Percentiles rank a stretch among this genome's conserved stretches.
These are phyloP conservation scores for Wickerhamomyces chaumierensis DNA, from an alignment of 805 yeast species.

Conservation along the genomic window DNA sequence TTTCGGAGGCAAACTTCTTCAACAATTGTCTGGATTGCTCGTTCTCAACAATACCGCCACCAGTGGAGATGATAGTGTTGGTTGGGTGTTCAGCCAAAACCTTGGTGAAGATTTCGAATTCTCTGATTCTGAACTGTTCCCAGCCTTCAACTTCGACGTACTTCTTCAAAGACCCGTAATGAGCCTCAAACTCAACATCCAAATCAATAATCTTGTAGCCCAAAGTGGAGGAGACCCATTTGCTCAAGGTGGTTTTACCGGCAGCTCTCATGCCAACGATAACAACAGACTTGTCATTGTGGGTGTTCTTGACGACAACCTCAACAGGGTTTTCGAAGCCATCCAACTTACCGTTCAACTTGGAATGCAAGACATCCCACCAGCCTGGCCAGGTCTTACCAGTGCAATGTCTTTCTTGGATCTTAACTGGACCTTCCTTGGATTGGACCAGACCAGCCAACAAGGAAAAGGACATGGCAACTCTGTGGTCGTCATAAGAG, in stretches of 20 bases:
- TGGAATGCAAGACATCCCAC: slow-evolving; percentile 87
- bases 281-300: slow-evolving; percentile 43
- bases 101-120: slow-evolving; percentile 43
- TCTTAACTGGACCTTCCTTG: slow-evolving; percentile 38
- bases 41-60: slow-evolving; percentile 91
- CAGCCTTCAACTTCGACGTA: slow-evolving; percentile 63
- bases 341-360: slow-evolving; percentile 51
- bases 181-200: slow-evolving; percentile 59
- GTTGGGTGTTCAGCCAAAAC: slow-evolving; percentile 28
- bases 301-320: slow-evolving; percentile 17
- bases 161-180: slow-evolving; percentile 39
- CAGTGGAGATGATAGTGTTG: slow-evolving; percentile 71
- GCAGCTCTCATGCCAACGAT: slow-evolving; percentile 98
- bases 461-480: slow-evolving; percentile 93
- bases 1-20: slow-evolving; percentile 33
- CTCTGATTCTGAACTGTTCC: slow-evolving; percentile 74
- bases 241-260: slow-evolving; percentile 81
- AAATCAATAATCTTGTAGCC: slow-evolving; percentile 66
- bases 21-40: slow-evolving; percentile 54
- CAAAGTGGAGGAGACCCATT: slow-evolving; percentile 61
- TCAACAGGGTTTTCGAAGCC: slow-evolving; percentile 45
- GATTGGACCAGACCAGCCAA: slow-evolving; percentile 56
- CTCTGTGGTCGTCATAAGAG: slow-evolving; percentile 93
- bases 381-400: slow-evolving; percentile 99
- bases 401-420: slow-evolving; percentile 84